Evolutionary conservation across 306 rosid species (phyloP).

Genomic region (Quillaja saponaria): DNA sequence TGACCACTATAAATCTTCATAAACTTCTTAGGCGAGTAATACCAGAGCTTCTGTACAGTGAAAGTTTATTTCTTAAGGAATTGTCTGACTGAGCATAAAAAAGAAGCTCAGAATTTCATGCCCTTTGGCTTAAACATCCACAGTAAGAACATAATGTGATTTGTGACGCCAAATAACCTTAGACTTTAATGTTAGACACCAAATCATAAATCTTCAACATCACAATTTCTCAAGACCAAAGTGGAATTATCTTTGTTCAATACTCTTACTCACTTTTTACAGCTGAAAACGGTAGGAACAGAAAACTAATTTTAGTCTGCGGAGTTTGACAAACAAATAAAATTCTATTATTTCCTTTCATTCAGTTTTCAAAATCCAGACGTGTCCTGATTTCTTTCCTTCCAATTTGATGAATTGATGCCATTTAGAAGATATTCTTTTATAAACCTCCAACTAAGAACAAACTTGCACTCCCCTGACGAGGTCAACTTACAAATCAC

Average conservation of each 20-base stretch:
- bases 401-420: background rate
- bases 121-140: conserved; percentile 3
- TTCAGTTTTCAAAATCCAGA: conserved; percentile 6
- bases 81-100: background rate
- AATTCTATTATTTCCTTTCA: background rate
- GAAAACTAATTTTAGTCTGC: conserved; percentile 3
- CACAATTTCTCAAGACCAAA: conserved; percentile 2
- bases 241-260: conserved; percentile 1
- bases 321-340: background rate
- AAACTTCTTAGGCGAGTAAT: conserved; percentile 66
- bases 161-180: conserved; percentile 1
- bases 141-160: background rate
- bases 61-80: conserved; percentile 14
- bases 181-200: conserved; percentile 1
- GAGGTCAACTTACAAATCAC: background rate
- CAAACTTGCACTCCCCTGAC: background rate
- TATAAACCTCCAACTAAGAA: background rate
- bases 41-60: conserved; percentile 82
- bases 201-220: background rate
- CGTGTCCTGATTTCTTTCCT: background rate
- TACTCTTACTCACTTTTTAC: background rate
- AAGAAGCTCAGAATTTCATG: conserved; percentile 9
- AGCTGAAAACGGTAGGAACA: background rate
- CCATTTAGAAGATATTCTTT: background rate
- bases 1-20: conserved; percentile 71